phyloP scores from a whole-genome alignment of 139 green algal species.

The Chlamydomonas incerta region DNA sequence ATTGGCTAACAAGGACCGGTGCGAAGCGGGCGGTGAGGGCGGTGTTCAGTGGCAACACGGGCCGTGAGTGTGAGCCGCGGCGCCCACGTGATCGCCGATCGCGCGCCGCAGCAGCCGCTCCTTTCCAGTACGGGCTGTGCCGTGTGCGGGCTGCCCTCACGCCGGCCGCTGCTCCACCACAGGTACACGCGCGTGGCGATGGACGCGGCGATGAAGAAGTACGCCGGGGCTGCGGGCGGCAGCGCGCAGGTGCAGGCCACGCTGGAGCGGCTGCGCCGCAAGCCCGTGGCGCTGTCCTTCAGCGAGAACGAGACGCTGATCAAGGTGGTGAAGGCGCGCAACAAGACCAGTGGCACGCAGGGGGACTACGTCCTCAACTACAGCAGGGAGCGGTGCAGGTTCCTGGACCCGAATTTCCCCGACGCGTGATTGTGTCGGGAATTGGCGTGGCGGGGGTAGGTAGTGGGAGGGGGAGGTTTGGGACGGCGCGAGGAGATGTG shows the following conservation, averaged over 20 bases:
- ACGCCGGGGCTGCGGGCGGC: too few species aligned
- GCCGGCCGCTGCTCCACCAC: not conserved
- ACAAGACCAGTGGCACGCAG: conserved; percentile 32
- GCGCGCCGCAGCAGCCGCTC: too few species aligned
- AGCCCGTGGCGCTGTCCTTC: not conserved
- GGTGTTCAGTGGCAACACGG: too few species aligned
- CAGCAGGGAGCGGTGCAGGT: conserved; percentile 3
- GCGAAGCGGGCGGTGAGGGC: too few species aligned
- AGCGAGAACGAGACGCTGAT: conserved; percentile 36
- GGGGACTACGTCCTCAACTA: conserved; percentile 24
- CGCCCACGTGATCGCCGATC: too few species aligned
- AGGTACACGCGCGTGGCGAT: conserved; percentile 17
- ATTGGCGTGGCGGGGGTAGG: too few species aligned
- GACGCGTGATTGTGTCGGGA: not conserved
- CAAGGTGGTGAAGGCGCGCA: conserved; percentile 51
- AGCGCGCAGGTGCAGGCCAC: too few species aligned
- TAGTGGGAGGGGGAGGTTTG: too few species aligned
- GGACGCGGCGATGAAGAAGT: conserved; percentile 1
- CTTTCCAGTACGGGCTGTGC: too few species aligned
- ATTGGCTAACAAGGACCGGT: too few species aligned
- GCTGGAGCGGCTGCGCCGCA: not conserved
- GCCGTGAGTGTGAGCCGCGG: too few species aligned
- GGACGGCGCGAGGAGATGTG: too few species aligned
- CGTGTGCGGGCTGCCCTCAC: not conserved
- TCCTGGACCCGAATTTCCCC: not conserved